phyloP scores from a whole-genome alignment of 306 rosid species.

The Mucuna pruriens region DNA sequence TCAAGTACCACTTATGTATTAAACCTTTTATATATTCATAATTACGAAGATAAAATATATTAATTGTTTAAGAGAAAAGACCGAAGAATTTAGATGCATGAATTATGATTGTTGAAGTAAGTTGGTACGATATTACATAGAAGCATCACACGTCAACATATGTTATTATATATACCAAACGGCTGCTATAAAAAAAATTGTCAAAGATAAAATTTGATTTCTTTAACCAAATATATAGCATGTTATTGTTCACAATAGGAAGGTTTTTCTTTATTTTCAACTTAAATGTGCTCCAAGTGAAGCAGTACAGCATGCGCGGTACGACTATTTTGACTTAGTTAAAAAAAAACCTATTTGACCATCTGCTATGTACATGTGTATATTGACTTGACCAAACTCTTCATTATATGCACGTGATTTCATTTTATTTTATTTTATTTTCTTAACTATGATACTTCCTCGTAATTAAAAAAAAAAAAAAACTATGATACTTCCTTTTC shows the following conservation, averaged over 20 bases:
- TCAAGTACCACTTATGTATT: too few relatives aligned
- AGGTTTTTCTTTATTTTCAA: conserved; percentile 17
- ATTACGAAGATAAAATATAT: not conserved
- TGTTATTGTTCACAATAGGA: not conserved
- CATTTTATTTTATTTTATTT: too few relatives aligned
- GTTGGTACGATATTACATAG: not conserved
- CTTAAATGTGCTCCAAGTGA: conserved; percentile 31
- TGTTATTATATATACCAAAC: not conserved
- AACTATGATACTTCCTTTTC: not conserved
- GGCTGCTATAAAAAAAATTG: conserved; percentile 7
- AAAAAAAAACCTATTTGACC: conserved; percentile 39
- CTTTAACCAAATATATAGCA: not conserved
- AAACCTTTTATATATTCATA: not conserved
- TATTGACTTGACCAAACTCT: conserved; percentile 1
- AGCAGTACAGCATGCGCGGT: not conserved
- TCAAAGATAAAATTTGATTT: not conserved
- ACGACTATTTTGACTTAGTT: conserved; percentile 41
- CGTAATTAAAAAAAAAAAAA: not conserved
- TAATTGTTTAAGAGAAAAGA: not conserved
- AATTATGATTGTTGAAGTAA: conserved; percentile 12
- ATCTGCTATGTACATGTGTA: not conserved
- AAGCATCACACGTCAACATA: conserved; percentile 2
- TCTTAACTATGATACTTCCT: not conserved
- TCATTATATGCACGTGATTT: conserved; percentile 25
- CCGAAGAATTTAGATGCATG: not conserved